Conservation (phyloP, 208 protist species). For the Trypanosoma lewisi region DNA sequence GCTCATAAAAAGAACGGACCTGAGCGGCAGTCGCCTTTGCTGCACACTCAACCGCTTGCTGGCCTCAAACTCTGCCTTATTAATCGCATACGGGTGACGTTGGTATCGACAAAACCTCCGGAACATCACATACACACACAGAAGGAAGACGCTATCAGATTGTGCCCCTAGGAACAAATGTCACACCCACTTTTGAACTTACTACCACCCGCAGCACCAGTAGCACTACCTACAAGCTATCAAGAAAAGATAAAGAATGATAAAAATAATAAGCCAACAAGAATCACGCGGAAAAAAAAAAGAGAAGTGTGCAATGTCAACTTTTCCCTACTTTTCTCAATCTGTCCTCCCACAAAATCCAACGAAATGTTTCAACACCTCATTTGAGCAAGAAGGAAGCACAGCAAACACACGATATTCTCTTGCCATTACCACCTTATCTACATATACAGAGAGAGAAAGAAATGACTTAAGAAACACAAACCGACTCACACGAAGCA, state of each 20-base stretch:
- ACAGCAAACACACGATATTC: too few species aligned
- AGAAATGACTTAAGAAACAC: conserved; percentile 87
- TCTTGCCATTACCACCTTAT: too few species aligned
- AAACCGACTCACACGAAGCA: conserved; percentile 76
- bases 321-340: too few species aligned
- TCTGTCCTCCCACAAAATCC: too few species aligned
- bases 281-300: conserved; percentile 12
- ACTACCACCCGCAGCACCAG: neutral
- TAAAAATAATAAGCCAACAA: conserved; percentile 19
- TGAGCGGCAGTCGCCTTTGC: conserved; percentile 1
- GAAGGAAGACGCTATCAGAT: neutral
- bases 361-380: too few species aligned
- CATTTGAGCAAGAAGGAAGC: too few species aligned
- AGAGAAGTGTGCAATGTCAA: neutral
- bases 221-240: conserved; percentile 7
- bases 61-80: conserved; percentile 27
- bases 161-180: neutral
- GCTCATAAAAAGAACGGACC: neutral
- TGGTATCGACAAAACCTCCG: neutral
- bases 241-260: neutral
- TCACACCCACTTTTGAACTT: neutral
- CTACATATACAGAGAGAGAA: conserved; percentile 71
- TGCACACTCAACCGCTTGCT: neutral
- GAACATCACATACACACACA: conserved; percentile 13
- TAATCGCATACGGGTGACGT: conserved; percentile 57